These are phyloP conservation scores for Aspergillus sparsus DNA, from an alignment of 495 filamentous ascomycete species.

Conservation along the genomic window DNA sequence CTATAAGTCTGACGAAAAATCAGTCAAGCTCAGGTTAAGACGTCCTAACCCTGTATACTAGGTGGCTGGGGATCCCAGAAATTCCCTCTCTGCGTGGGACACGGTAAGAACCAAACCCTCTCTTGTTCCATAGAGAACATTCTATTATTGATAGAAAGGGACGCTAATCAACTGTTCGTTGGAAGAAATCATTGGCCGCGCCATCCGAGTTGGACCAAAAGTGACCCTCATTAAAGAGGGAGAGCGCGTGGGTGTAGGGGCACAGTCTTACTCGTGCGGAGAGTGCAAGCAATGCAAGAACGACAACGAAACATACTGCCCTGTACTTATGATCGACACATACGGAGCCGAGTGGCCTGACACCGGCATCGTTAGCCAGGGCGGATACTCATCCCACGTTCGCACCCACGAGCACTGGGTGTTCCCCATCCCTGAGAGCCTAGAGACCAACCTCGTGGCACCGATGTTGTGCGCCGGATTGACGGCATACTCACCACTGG, in stretches of 20 bases:
- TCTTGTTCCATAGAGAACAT: too few species aligned
- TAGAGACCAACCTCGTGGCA: constrained; percentile 66
- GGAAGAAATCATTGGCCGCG: constrained; percentile 68
- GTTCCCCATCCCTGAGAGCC: constrained; percentile 77
- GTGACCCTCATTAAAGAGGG: constrained; percentile 68
- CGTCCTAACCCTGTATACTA: constrained; percentile 18
- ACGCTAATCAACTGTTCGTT: background rate
- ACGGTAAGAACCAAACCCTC: constrained; percentile 38
- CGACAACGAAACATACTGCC: constrained; percentile 81
- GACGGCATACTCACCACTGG: constrained; percentile 77
- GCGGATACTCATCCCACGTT: constrained; percentile 68
- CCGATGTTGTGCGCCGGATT: constrained; percentile 91
- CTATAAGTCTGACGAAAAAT: background rate
- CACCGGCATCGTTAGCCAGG: constrained; percentile 60
- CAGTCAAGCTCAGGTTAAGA: background rate
- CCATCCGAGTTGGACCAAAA: constrained; percentile 67
- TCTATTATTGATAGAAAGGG: background rate
- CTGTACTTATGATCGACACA: constrained; percentile 59
- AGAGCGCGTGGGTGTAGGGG: constrained; percentile 78
- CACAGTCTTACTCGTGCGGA: constrained; percentile 73
- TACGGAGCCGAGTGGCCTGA: constrained; percentile 67
- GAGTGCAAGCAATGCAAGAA: constrained; percentile 67
- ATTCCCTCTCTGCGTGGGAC: constrained; percentile 71
- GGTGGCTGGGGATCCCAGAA: constrained; percentile 72
- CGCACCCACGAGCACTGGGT: constrained; percentile 62